Conservation (phyloP, 78 protist species). For the Dictyostelium purpureum region DNA sequence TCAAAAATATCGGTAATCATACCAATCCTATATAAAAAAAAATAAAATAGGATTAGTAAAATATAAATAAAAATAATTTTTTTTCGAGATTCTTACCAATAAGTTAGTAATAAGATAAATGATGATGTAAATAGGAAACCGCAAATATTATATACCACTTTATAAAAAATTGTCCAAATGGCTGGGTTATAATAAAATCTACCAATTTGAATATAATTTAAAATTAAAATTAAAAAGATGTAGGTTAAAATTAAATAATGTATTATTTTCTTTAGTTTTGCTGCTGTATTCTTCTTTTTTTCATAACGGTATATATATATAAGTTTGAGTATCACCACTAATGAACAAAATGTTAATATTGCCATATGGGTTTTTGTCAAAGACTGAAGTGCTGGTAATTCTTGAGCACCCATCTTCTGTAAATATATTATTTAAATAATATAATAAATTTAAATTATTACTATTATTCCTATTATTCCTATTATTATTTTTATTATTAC, state of each 20-base stretch:
- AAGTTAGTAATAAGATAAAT: not conserved
- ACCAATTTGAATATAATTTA: not conserved
- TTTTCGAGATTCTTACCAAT: not conserved
- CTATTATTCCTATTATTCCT: too few species aligned
- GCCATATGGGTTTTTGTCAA: too few species aligned
- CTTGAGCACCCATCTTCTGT: too few species aligned
- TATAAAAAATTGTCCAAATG: not conserved
- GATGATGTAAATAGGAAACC: slow-evolving; percentile 9
- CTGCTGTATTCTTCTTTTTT: not conserved
- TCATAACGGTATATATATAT: not conserved
- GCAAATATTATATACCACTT: not conserved
- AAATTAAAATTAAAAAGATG: not conserved
- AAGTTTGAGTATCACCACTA: not conserved
- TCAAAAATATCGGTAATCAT: slow-evolving; percentile 1
- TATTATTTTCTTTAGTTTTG: not conserved
- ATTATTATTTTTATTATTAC: too few species aligned
- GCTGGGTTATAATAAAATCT: not conserved
- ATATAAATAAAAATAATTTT: not conserved
- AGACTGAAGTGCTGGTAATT: too few species aligned
- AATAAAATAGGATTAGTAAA: not conserved
- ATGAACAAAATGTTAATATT: not conserved
- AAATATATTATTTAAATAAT: too few species aligned
- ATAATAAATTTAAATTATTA: too few species aligned
- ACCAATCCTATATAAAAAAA: not conserved
- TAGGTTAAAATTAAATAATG: not conserved